Percentiles rank a stretch among this genome's conserved stretches.
Evolutionary conservation across 495 filamentous ascomycete species (phyloP).

Genomic region (Rhizodiscina lignyota): DNA sequence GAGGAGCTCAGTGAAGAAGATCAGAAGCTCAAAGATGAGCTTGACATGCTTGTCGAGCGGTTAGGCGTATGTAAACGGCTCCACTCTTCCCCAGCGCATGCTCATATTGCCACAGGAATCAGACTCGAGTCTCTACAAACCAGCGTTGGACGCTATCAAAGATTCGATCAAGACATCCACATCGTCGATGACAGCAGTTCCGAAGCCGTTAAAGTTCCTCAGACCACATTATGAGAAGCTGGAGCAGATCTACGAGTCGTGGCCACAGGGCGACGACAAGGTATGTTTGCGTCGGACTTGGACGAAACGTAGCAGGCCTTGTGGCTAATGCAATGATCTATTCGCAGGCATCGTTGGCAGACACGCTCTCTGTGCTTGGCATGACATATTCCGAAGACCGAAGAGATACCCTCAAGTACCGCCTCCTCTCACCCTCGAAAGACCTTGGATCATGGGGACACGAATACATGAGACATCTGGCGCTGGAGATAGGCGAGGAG

Average conservation of each 20-base stretch:
- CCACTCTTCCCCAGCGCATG: constrained; percentile 2
- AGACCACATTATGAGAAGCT: constrained; percentile 86
- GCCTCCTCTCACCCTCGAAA: constrained; percentile 71
- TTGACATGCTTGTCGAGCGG: constrained; percentile 95
- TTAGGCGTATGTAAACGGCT: constrained; percentile 48
- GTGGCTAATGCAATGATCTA: neutral
- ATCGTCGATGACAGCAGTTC: constrained; percentile 96
- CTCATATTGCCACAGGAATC: constrained; percentile 44
- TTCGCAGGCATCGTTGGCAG: constrained; percentile 59
- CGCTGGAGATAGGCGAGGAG: constrained; percentile 88
- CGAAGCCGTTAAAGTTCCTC: constrained; percentile 95
- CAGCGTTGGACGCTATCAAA: constrained; percentile 88
- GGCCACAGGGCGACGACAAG: constrained; percentile 71
- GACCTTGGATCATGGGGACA: constrained; percentile 97
- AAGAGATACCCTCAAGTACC: constrained; percentile 88
- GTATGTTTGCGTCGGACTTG: constrained; percentile 23
- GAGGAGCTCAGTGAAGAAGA: constrained; percentile 97
- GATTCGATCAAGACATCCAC: constrained; percentile 96
- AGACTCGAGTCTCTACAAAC: constrained; percentile 74
- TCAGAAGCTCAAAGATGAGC: constrained; percentile 91
- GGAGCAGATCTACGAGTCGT: constrained; percentile 71
- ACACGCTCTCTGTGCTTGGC: constrained; percentile 91
- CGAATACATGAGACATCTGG: constrained; percentile 93
- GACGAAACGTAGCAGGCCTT: neutral
- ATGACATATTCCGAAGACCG: constrained; percentile 98